Percentiles rank a stretch among this genome's conserved stretches.
Conservation (phyloP, 192 early-diverging fungal species). For the Anaeromyces robustus region DNA sequence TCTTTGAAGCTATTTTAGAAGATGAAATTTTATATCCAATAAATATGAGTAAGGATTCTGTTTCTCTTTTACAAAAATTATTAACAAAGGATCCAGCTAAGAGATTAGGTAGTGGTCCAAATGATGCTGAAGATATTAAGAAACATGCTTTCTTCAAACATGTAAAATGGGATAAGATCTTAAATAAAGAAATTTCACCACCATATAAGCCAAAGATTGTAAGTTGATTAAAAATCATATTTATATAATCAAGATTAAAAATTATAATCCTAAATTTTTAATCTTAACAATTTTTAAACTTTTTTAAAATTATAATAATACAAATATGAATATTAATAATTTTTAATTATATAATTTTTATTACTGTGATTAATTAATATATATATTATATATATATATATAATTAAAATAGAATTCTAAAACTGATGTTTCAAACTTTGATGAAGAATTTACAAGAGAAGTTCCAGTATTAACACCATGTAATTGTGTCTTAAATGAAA, state of each 20-base stretch:
- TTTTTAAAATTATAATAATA: no score
- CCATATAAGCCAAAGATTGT: constrained; percentile 83
- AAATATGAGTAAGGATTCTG: constrained; percentile 84
- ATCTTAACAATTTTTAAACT: not conserved
- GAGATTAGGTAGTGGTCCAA: constrained; percentile 66
- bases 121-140: constrained; percentile 87
- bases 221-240: no score
- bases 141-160: constrained; percentile 85
- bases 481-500: constrained; percentile 56
- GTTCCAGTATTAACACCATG: constrained; percentile 83
- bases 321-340: no score
- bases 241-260: no score
- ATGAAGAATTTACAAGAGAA: constrained; percentile 94
- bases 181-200: constrained; percentile 73
- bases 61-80: constrained; percentile 78
- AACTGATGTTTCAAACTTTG: constrained; percentile 90
- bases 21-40: constrained; percentile 91
- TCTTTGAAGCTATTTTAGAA: constrained; percentile 92
- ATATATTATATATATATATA: no score
- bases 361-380: no score
- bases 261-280: no score
- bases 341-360: no score
- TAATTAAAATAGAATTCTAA: not conserved
- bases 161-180: constrained; percentile 90
- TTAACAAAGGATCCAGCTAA: constrained; percentile 74